Evolutionary conservation across 192 early-diverging fungal genomes (phyloP), one percentile per base, ranked within the genome.

Genomic region (Umbelopsis sp.): DNA sequence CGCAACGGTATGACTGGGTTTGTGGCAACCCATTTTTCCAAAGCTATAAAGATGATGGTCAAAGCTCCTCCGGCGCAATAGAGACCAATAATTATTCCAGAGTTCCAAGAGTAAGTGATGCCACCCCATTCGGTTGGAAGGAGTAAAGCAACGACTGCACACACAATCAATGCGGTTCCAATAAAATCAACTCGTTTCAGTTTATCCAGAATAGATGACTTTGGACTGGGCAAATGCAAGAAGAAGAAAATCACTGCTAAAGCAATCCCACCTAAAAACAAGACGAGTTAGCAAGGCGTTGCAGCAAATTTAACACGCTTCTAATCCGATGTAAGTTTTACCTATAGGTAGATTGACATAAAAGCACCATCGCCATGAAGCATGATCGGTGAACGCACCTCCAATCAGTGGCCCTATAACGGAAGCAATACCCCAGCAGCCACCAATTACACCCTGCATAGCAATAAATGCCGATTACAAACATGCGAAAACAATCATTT

Each of bases 381-480:
- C 66, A n/a, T 80, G 67, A 52, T 97, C 88, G 20, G 89, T 90
- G 55, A 97, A 92, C 9, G 87, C 78, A 35, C 96, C 96, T 67
- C 96, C 94, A n/a, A 93, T 65, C 16, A 97, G 76, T 1, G 96
- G 96, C 1, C 93, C 96, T n/a, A 93, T 69, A 11, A 94, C 88
- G 3, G 90, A 91, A 4, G 92, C 84, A 46, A 94, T 64, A 4
- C 90, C 94, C 80, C 92, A 94, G 4, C 91, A 86, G 64, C 85
- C 88, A 45, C 90, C 90, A 55, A 94, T 86, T 21, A 94, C 70
- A 20, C 90, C 91, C 80, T 94, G 91, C 9, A 11, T 18, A 33
- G 9, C 2, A 61, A 30, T 11, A 35, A 35, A 12, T 21, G 15
- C 48, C 3, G 15, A 16, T 49, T 49, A 49, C 37, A 41, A 41